These are phyloP conservation scores for Leucosporidium scottii DNA, from an alignment of 768 basidiomycete species.

Conservation along the genomic window DNA sequence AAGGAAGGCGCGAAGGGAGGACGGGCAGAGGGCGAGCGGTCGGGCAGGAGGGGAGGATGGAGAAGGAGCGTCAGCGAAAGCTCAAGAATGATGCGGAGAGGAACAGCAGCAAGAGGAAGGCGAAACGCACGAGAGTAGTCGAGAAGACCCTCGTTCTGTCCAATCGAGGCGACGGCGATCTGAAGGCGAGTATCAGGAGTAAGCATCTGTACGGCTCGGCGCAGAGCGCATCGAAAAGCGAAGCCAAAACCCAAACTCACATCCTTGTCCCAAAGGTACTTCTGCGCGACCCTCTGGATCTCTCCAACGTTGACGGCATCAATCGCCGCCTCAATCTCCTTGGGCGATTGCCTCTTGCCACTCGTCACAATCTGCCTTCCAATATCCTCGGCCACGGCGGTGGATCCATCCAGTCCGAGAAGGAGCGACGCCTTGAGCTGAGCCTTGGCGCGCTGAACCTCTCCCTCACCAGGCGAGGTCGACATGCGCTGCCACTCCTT, in stretches of 20 bases:
- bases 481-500: constrained; percentile 71
- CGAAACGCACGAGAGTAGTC: constrained; percentile 72
- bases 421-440: constrained; percentile 93
- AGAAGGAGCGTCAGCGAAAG: no score
- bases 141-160: constrained; percentile 80
- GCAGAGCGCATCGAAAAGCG: not conserved
- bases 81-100: no score
- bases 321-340: constrained; percentile 86
- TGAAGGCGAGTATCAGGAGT: constrained; percentile 38
- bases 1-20: no score
- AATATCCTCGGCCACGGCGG: constrained; percentile 94
- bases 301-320: constrained; percentile 81
- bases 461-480: constrained; percentile 68
- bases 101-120: no score
- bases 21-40: no score
- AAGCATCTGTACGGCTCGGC: constrained; percentile 3
- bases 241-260: constrained; percentile 47
- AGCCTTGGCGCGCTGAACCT: constrained; percentile 96
- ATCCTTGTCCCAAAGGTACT: constrained; percentile 69
- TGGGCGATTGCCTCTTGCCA: constrained; percentile 79
- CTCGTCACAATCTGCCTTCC: constrained; percentile 95
- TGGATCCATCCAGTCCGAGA: constrained; percentile 87
- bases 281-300: constrained; percentile 88
- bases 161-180: constrained; percentile 82
- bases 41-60: no score